Conservation (phyloP, 257 asterid species). For the Solanum chiquidenum region DNA sequence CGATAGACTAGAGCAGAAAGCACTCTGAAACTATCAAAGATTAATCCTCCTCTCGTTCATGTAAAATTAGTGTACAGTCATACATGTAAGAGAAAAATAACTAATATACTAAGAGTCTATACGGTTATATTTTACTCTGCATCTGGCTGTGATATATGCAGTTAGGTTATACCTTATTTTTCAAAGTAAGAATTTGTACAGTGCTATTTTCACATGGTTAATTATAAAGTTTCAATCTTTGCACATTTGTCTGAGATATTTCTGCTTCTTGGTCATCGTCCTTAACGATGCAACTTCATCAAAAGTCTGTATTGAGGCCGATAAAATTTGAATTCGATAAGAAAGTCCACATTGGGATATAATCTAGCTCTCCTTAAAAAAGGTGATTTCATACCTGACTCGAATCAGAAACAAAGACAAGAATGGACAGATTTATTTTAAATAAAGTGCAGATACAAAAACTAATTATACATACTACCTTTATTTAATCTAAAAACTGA, state of each 20-base stretch:
- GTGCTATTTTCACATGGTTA: background rate
- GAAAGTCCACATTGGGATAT: background rate
- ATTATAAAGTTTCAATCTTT: background rate
- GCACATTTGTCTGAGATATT: background rate
- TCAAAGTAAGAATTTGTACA: background rate
- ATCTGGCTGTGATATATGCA: background rate
- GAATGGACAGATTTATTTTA: background rate
- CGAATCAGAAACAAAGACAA: background rate
- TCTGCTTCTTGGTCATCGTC: background rate
- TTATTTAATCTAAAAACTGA: background rate
- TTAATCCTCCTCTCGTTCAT: background rate
- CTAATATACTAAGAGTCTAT: background rate
- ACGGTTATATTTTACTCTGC: background rate
- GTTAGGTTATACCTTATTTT: background rate
- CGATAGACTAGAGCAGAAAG: conserved; percentile 91
- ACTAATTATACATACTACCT: background rate
- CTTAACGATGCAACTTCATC: background rate
- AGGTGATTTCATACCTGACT: background rate
- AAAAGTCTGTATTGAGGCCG: background rate
- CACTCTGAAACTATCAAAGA: conserved; percentile 32
- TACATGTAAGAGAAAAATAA: background rate
- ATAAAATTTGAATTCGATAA: background rate
- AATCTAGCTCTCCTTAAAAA: background rate
- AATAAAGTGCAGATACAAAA: background rate
- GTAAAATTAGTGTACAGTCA: conserved; percentile 45